Evolutionary conservation across 129 eudicot genomes (phyloP).

Genomic region (Logfia minima): DNA sequence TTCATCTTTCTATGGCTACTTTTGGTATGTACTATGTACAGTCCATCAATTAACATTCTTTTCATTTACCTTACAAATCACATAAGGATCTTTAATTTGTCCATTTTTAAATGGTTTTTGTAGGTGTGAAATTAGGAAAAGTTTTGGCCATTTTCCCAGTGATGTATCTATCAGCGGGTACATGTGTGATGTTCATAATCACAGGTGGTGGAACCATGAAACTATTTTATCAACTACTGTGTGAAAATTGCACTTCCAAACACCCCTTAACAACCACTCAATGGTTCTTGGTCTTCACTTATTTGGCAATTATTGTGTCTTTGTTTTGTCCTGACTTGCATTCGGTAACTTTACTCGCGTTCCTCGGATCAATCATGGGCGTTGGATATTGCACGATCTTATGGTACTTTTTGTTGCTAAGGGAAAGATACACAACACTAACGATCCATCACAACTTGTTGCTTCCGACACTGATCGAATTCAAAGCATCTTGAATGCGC

Average conservation of each 20-base stretch:
- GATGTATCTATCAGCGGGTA: constrained; percentile 68
- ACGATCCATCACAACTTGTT: constrained; percentile 11
- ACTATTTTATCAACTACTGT: constrained; percentile 43
- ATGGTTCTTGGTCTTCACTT: constrained; percentile 56
- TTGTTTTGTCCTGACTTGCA: constrained; percentile 51
- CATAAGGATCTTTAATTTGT: not conserved
- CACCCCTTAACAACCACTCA: constrained; percentile 44
- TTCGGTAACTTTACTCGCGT: constrained; percentile 43
- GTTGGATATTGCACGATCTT: constrained; percentile 39
- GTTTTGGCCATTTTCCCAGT: constrained; percentile 58
- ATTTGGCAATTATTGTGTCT: constrained; percentile 50
- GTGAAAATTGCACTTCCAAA: constrained; percentile 36
- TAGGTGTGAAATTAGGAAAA: constrained; percentile 67
- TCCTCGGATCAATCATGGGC: constrained; percentile 55
- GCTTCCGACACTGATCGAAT: not conserved
- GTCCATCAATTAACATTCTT: not conserved
- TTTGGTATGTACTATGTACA: constrained; percentile 44
- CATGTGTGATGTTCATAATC: constrained; percentile 57
- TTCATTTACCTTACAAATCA: not conserved
- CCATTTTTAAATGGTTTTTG: not conserved
- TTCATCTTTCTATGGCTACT: constrained; percentile 60
- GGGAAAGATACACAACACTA: not conserved
- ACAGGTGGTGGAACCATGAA: constrained; percentile 55
- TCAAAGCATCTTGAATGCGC: constrained; percentile 38
- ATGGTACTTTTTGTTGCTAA: not conserved